A percentile compares a stretch with the other conserved stretches of the same genome.
phyloP scores from a whole-genome alignment of 2,329 filamentous ascomycete genomes.

The Chaetomium sp. region DNA sequence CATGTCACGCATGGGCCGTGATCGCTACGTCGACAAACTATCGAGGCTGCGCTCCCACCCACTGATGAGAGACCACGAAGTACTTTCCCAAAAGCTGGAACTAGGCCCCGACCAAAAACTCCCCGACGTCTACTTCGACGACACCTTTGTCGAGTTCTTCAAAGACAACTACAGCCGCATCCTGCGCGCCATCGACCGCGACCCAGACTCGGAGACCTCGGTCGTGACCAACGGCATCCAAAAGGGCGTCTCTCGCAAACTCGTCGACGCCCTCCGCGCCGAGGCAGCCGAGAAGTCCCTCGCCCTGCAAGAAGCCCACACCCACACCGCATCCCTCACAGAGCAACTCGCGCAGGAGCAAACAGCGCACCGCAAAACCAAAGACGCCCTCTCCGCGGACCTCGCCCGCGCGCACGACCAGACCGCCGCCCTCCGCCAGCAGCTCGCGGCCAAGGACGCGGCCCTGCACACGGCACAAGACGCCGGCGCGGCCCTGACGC shows the following conservation, averaged over 20 bases:
- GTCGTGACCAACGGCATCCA: slow-evolving; percentile 77
- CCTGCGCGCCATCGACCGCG: slow-evolving; percentile 81
- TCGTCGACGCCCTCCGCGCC: slow-evolving; percentile 80
- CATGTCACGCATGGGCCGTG: slow-evolving; percentile 74
- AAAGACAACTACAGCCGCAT: slow-evolving; percentile 94
- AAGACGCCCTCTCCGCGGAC: slow-evolving; percentile 59
- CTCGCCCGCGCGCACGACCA: slow-evolving; percentile 46
- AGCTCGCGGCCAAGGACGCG: slow-evolving; percentile 36
- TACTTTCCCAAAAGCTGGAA: slow-evolving; percentile 68
- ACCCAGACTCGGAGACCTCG: slow-evolving; percentile 84
- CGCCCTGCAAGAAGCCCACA: slow-evolving; percentile 51
- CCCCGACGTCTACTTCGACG: slow-evolving; percentile 83
- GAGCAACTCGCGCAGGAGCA: slow-evolving; percentile 70
- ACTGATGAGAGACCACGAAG: slow-evolving; percentile 85
- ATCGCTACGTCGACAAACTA: slow-evolving; percentile 83
- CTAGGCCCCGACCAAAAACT: slow-evolving; percentile 56
- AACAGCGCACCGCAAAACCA: slow-evolving; percentile 68
- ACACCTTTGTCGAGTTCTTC: slow-evolving; percentile 86
- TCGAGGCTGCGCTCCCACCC: slow-evolving; percentile 75
- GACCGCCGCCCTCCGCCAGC: slow-evolving; percentile 35
- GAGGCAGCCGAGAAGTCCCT: slow-evolving; percentile 74
- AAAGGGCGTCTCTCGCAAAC: slow-evolving; percentile 88
- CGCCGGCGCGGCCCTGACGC: slow-evolving; percentile 23
- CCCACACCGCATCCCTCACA: slow-evolving; percentile 50
- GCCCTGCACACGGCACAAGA: slow-evolving; percentile 36